Evolutionary conservation across 2,329 filamentous ascomycete species (phyloP).

Genomic region (Pyrenophora teres): DNA sequence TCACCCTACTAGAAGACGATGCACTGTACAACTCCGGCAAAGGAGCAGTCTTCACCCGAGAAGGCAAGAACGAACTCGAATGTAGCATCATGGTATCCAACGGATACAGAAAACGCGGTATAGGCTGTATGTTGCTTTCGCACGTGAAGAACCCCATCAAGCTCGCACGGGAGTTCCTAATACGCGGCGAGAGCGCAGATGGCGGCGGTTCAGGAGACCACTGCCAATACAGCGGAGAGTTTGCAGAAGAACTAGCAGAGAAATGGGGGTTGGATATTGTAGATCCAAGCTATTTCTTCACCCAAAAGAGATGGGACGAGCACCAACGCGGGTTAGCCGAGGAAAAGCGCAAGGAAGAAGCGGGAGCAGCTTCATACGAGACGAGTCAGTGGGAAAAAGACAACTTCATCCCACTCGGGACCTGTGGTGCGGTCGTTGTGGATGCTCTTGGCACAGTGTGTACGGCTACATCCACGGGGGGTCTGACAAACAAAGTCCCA

Average conservation of each 20-base stretch:
- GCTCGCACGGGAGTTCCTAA: constrained; percentile 72
- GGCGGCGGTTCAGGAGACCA: constrained; percentile 68
- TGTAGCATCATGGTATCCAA: constrained; percentile 83
- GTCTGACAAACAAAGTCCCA: constrained; percentile 85
- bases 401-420: constrained; percentile 79
- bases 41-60: constrained; percentile 84
- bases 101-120: constrained; percentile 73
- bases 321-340: constrained; percentile 64
- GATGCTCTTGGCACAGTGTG: constrained; percentile 77
- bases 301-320: constrained; percentile 77
- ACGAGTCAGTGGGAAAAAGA: constrained; percentile 60
- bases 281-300: constrained; percentile 75
- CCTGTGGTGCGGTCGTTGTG: constrained; percentile 79
- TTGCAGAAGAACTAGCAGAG: constrained; percentile 71
- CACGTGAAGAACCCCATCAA: constrained; percentile 80
- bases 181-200: constrained; percentile 67
- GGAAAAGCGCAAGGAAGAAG: constrained; percentile 52
- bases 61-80: constrained; percentile 84
- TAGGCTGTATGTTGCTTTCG: constrained; percentile 73
- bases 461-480: constrained; percentile 69
- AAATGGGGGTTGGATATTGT: constrained; percentile 74
- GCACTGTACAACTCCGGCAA: constrained; percentile 82
- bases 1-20: constrained; percentile 76
- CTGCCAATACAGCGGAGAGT: constrained; percentile 68
- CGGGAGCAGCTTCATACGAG: constrained; percentile 27